Evolutionary conservation across 2,329 filamentous ascomycete species (phyloP).

Genomic region (Zopfia rhizophila): DNA sequence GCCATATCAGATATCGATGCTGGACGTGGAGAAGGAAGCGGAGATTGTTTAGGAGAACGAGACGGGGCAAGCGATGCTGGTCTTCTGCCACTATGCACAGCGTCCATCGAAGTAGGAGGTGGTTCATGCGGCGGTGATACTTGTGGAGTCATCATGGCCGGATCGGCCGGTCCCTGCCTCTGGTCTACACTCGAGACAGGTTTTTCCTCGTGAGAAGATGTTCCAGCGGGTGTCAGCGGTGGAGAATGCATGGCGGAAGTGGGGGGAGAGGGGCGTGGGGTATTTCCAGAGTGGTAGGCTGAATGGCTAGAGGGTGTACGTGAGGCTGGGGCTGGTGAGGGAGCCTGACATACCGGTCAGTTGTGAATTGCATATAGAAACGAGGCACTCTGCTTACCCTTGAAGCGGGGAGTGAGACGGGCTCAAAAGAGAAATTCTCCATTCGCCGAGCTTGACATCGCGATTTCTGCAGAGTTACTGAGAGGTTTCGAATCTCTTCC

Average conservation of each 20-base stretch:
- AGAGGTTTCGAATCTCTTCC: slow-evolving; percentile 77
- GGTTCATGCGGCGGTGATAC: slow-evolving; percentile 66
- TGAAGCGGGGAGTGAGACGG: slow-evolving; percentile 86
- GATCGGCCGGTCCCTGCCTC: slow-evolving; percentile 51
- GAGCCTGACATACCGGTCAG: slow-evolving; percentile 52
- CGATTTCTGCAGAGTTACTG: slow-evolving; percentile 76
- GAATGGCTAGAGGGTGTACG: slow-evolving; percentile 66
- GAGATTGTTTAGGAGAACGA: slow-evolving; percentile 38
- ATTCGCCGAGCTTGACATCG: slow-evolving; percentile 84
- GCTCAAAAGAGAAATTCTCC: slow-evolving; percentile 89
- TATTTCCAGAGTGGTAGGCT: slow-evolving; percentile 62
- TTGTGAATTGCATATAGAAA: slow-evolving; percentile 14
- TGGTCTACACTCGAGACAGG: slow-evolving; percentile 43
- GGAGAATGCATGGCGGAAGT: slow-evolving; percentile 83
- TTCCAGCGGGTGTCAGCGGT: slow-evolving; percentile 86
- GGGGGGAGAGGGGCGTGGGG: slow-evolving; percentile 74
- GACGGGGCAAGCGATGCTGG: slow-evolving; percentile 35
- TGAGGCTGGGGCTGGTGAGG: slow-evolving; percentile 58
- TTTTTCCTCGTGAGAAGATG: slow-evolving; percentile 67
- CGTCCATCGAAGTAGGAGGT: slow-evolving; percentile 57
- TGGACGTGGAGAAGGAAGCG: slow-evolving; percentile 52
- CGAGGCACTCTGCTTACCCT: slow-evolving; percentile 70
- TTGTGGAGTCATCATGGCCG: slow-evolving; percentile 66
- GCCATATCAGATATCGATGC: slow-evolving; percentile 57
- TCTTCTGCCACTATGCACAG: slow-evolving; percentile 34